Evolutionary conservation across 139 green algal genomes (phyloP).

Genomic region (Astrephomene gubernaculifera): DNA sequence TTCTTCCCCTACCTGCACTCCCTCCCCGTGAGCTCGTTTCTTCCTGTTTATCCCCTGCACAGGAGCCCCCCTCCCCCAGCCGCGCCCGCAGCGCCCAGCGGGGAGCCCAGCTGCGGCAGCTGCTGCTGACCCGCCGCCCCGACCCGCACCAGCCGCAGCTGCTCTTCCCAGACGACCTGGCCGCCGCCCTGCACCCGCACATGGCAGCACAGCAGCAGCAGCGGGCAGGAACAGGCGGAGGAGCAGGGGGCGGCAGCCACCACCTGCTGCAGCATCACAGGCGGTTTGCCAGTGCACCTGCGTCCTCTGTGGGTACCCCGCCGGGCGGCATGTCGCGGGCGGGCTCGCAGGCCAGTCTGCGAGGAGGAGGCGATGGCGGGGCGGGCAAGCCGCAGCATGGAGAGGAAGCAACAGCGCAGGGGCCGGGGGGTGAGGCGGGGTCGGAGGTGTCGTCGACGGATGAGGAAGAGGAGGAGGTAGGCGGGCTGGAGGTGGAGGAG

Average conservation of each 20-base stretch:
- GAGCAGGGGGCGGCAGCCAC: too few relatives aligned
- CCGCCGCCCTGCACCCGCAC: slow-evolving; percentile 5
- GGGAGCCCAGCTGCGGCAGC: slow-evolving; percentile 9
- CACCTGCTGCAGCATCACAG: too few relatives aligned
- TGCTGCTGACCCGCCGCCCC: slow-evolving; percentile 16
- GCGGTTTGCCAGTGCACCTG: background rate
- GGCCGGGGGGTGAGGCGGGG: background rate
- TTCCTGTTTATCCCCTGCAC: background rate
- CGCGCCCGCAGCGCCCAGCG: slow-evolving; percentile 13
- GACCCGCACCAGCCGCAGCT: slow-evolving; percentile 2
- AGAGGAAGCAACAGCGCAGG: background rate
- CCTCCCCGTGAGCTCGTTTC: background rate
- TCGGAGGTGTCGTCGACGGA: background rate
- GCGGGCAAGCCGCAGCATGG: background rate
- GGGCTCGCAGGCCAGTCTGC: background rate
- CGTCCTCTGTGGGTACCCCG: background rate
- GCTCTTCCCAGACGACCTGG: slow-evolving; percentile 29
- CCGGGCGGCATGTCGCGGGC: background rate
- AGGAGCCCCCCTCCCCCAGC: slow-evolving; percentile 5
- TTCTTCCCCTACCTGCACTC: too few relatives aligned
- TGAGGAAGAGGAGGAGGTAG: background rate
- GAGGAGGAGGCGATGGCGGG: background rate
- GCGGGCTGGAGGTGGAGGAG: background rate
- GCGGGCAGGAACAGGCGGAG: too few relatives aligned
- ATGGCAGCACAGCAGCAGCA: background rate